Evolutionary conservation across 352 stramenopile species (phyloP).

Genomic region (Globisporangium megalacanthum): DNA sequence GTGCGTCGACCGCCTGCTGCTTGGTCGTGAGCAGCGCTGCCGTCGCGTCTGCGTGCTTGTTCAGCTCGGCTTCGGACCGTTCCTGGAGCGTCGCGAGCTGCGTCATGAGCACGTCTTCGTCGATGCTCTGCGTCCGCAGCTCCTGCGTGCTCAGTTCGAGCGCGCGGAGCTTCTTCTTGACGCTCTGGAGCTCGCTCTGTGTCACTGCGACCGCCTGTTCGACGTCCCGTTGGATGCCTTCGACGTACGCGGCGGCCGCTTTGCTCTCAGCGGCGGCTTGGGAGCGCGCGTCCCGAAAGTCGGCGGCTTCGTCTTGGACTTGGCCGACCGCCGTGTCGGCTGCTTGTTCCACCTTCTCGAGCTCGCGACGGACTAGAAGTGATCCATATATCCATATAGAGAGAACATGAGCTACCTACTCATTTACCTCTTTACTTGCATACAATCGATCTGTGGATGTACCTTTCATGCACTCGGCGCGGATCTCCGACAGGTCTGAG

Average conservation of each 20-base stretch:
- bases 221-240: slow-evolving; percentile 1
- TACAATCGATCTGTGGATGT: neutral
- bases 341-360: slow-evolving; percentile 33
- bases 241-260: neutral
- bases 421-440: neutral
- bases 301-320: slow-evolving; percentile 19
- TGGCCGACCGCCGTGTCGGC: slow-evolving; percentile 30
- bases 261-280: slow-evolving; percentile 8
- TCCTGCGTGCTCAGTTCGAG: slow-evolving; percentile 22
- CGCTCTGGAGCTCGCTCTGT: slow-evolving; percentile 11
- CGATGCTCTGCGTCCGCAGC: slow-evolving; percentile 21
- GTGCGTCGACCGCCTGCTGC: slow-evolving; percentile 17
- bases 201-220: neutral
- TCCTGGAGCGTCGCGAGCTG: slow-evolving; percentile 48
- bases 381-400: no score
- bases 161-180: slow-evolving; percentile 20
- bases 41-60: slow-evolving; percentile 22
- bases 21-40: slow-evolving; percentile 14
- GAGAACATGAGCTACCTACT: neutral
- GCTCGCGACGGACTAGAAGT: slow-evolving; percentile 28
- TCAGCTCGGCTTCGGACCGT: slow-evolving; percentile 37
- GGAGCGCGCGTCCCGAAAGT: slow-evolving; percentile 9
- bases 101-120: slow-evolving; percentile 51
- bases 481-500: slow-evolving; percentile 25
- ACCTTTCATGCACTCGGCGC: slow-evolving; percentile 28